phyloP scores from a whole-genome alignment of 225 moss, liverwort and hornwort species.

The Pseudisothecium myosuroides region DNA sequence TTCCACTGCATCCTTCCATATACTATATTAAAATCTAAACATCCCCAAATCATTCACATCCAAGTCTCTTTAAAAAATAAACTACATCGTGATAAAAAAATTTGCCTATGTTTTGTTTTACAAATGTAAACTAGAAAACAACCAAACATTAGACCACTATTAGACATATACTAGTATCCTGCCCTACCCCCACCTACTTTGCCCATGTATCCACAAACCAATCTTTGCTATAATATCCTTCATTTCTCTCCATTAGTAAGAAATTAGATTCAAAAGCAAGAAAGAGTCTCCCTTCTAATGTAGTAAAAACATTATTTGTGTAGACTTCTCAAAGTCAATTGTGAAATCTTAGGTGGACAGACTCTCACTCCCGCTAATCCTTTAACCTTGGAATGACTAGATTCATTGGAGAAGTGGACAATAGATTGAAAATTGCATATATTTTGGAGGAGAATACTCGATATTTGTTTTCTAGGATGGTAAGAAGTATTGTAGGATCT shows the following conservation, averaged over 20 bases:
- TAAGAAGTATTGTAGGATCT: too few relatives aligned
- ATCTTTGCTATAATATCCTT: fast-evolving
- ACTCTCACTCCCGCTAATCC: fast-evolving
- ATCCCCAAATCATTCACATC: fast-evolving
- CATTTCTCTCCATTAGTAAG: fast-evolving
- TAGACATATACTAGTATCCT: fast-evolving
- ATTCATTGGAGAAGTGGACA: too few relatives aligned
- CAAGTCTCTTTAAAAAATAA: neutral
- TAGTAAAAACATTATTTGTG: too few relatives aligned
- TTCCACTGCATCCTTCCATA: fast-evolving
- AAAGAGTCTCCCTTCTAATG: fast-evolving
- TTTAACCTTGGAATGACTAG: too few relatives aligned
- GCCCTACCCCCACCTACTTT: neutral
- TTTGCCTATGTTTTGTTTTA: neutral
- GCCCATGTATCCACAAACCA: fast-evolving
- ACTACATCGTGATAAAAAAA: neutral
- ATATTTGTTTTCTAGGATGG: too few relatives aligned
- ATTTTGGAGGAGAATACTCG: too few relatives aligned
- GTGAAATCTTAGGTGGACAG: fast-evolving
- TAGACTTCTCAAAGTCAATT: neutral
- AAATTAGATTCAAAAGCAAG: neutral
- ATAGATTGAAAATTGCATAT: too few relatives aligned
- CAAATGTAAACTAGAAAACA: neutral
- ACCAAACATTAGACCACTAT: neutral
- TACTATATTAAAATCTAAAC: neutral